phyloP scores from a whole-genome alignment of 306 rosid species.

The Lablab purpureus region DNA sequence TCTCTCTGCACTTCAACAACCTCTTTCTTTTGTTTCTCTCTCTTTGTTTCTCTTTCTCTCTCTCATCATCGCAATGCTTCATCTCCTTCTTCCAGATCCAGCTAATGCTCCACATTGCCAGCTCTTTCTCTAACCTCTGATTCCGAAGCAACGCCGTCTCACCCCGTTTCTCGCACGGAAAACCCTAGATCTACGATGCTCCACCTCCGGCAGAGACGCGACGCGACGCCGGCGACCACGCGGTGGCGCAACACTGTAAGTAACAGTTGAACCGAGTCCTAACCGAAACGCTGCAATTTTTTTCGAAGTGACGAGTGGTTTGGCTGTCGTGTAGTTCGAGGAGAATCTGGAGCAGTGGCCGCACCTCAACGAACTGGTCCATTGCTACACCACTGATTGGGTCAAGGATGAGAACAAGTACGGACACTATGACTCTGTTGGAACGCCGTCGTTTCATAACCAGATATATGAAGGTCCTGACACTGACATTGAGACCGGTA shows the following conservation, averaged over 20 bases:
- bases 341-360: slow-evolving; percentile 99
- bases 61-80: slow-evolving; percentile 35
- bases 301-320: neutral
- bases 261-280: neutral
- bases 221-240: slow-evolving; percentile 79
- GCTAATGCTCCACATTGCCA: slow-evolving; percentile 55
- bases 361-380: slow-evolving; percentile 90
- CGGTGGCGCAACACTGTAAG: slow-evolving; percentile 91
- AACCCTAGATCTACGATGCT: slow-evolving; percentile 98
- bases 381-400: slow-evolving; percentile 97
- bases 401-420: slow-evolving; percentile 95
- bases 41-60: slow-evolving; percentile 3
- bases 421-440: slow-evolving; percentile 84
- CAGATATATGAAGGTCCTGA: slow-evolving; percentile 99
- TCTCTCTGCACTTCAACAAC: neutral
- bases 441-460: slow-evolving; percentile 70
- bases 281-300: slow-evolving; percentile 22
- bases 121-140: slow-evolving; percentile 30
- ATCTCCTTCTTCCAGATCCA: slow-evolving; percentile 67
- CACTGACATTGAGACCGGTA: slow-evolving; percentile 98
- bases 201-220: slow-evolving; percentile 95
- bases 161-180: neutral
- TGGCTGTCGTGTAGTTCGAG: slow-evolving; percentile 63
- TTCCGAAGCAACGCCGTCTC: slow-evolving; percentile 3
- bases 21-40: slow-evolving; percentile 8